Base-by-base conservation (phyloP, 495 filamentous ascomycete genomes). In the Penicillium coffeae region DNA sequence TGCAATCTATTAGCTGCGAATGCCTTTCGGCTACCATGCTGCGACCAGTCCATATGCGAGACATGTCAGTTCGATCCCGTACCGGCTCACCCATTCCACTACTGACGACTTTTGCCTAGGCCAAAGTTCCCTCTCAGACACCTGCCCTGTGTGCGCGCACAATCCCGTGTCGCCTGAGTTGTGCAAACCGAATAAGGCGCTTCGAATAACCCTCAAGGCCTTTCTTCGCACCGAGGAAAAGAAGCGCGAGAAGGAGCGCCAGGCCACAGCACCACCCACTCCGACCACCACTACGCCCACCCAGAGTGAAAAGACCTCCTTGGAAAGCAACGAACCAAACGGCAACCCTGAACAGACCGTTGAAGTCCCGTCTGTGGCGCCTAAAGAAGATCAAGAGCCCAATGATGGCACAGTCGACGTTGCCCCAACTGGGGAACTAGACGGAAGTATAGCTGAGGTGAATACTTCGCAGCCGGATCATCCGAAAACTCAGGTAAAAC, bases 131-230 rank as follows among this genome's bases (percentile, higher is more conserved):
- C 75, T 95, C 14, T 82, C 87, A 13, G 80, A 86, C 16, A 83
- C 85, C 27, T 99, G 93, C 54, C 92, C 93, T 2, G 87, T 96
- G 45, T 99, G 93, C 78, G 85, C 89, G 38, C 93, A 99, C 58
- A 80, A 81, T 18, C 93, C 93, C 0, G 76, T 97, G 21, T 85
- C 88, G 6, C 78, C 83, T 13, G 88, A 90, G 49, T 84, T 92
- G 52, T 96, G 90, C 75, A 91, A 86, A 53, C 81, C 90, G 5
- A 87, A 95, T 64, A 96, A 93, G 64, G 80, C 84, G 22, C 75
- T 97, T 12, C 83, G 93, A 47, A 89, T 84, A 2, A 97, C 93
- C 1, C 84, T 96, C 42, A 86, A 85, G 53, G 89, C 90, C 2
- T 97, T 94, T 56, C 68, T 99, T 19, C 80, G 86, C 36, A 92